Base-by-base conservation (phyloP, 2,329 filamentous ascomycete genomes). In the Cladorrhinum sp. region DNA sequence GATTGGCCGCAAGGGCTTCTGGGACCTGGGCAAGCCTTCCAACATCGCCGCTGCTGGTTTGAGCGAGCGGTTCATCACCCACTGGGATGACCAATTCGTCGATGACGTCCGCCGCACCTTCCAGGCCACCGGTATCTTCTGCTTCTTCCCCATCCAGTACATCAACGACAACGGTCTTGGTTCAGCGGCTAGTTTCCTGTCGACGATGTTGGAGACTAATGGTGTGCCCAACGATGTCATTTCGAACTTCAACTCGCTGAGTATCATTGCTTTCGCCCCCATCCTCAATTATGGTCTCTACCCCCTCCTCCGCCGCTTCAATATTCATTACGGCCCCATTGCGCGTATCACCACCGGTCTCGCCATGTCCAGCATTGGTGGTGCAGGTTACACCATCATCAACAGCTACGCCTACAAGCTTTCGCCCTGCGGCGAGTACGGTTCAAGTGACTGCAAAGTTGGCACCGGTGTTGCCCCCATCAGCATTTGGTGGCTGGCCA, bases 1-100 rank as follows among this genome's bases (percentile, higher is more conserved):
- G 57, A 67, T 79, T 51, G 76, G 76, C 48, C 77, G 76, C 24
- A 54, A 68, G 24, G 78, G 78, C 23, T 87, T 86, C 72, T 87
- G 84, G 84, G 80, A 87, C 45, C 71, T 77, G 13, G 81, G 81
- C 55, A 86, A 85, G 76, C 85, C 85, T 4, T 83, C 79, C 67
- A 70, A 77, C 56, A 78, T 85, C 27, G 74, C 74, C 12, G 78
- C 79, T 18, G 72, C 72, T 3, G 75, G 76, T 56, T 79, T 75
- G 8, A 63, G 60, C 54, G 68, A 66, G 57, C 60, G 63, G 2
- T 68, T 65, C 61, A 23, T 41, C 50, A 80, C 68, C 73, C 76
- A 3, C 0, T 87, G 84, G 83, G 87, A 88, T 62, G 87, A 89
- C 66, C 79, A 81, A 23, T 89, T 86, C 78, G 85, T 89, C 48